These are phyloP conservation scores for Pseudogymnoascus sp. DNA, from an alignment of 2,329 filamentous ascomycete genomes.

Conservation along the genomic window DNA sequence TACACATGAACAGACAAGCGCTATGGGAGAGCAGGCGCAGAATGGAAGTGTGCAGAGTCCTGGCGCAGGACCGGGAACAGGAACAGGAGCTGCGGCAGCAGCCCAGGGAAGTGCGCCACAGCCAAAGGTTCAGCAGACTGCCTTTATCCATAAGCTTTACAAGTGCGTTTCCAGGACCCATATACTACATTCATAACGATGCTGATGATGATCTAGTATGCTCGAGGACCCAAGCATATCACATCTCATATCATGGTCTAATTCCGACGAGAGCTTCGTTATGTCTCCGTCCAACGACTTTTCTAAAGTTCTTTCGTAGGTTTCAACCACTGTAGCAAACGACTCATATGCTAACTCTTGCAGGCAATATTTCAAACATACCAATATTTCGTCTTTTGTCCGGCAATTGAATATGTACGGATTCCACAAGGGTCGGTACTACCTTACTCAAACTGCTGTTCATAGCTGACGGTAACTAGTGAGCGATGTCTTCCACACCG, in stretches of 20 bases:
- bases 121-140: constrained; percentile 95
- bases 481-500: constrained; percentile 96
- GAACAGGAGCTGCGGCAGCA: constrained; percentile 26
- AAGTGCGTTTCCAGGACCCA: constrained; percentile 58
- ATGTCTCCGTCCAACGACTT: constrained; percentile 98
- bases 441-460: constrained; percentile 19
- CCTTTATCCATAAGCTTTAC: constrained; percentile 98
- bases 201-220: constrained; percentile 57
- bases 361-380: constrained; percentile 98
- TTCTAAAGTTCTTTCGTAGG: constrained; percentile 93
- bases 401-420: constrained; percentile 99
- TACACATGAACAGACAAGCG: constrained; percentile 24
- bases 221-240: constrained; percentile 88
- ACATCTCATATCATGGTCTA: constrained; percentile 94
- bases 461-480: constrained; percentile 46
- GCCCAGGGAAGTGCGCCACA: constrained; percentile 74
- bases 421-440: constrained; percentile 81
- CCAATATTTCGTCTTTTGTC: constrained; percentile 97
- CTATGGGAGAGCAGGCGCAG: constrained; percentile 31
- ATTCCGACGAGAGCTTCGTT: constrained; percentile 90
- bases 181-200: neutral
- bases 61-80: constrained; percentile 23
- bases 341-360: constrained; percentile 21
- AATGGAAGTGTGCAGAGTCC: constrained; percentile 25
- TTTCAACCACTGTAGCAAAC: constrained; percentile 24